Evolutionary conservation across 768 basidiomycete species (phyloP), one percentile per base, ranked within the genome.

Genomic region (Termitomyces heimii): DNA sequence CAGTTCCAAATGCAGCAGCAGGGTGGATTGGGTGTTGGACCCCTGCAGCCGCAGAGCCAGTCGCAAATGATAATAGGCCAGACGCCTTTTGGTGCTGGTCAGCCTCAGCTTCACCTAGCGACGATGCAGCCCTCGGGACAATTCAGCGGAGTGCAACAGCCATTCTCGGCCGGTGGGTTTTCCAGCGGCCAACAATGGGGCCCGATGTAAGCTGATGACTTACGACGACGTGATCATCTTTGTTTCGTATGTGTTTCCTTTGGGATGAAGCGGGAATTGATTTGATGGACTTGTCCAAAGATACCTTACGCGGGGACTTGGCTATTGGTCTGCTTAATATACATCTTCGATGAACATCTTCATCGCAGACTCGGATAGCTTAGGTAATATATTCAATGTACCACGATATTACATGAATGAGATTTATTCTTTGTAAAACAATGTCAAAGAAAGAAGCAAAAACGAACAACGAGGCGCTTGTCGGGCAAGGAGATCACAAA

Each of bases 121-220:
- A n/a, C 35, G n/a, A 46, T 59, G 60, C 69, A 65, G 46, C 58
- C 57, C 51, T 66, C 61, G 31, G 62, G 62, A 31, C 70, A 68
- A 49, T 56, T 56, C 37, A 63, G 63, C 22, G 63, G 66, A 13
- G 31, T 57, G 53, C 63, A 63, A 37, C 69, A 55, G 28, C 42
- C 54, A 22, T 63, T 58, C 16, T 49, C 61, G 35, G 54, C 51
- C n/a, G 45, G 59, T 8, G 54, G 54, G 4, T 62, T 55, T 40
- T n/a, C 56, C 9, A 55, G 65, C 42, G 65, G 56, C 16, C 65
- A 67, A 34, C 74, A 73, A 59, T 77, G 77, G 75, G 74, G 76
- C 31, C 64, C 70, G 24, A 69, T 77, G 70, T 77, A 66, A 39
- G 10, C 9, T 28, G 8, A 18, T 20, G 34, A 0, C 12, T 22